Base-by-base conservation (phyloP, 1,139 yeast genomes). In the Geotrichum aggregatum region DNA sequence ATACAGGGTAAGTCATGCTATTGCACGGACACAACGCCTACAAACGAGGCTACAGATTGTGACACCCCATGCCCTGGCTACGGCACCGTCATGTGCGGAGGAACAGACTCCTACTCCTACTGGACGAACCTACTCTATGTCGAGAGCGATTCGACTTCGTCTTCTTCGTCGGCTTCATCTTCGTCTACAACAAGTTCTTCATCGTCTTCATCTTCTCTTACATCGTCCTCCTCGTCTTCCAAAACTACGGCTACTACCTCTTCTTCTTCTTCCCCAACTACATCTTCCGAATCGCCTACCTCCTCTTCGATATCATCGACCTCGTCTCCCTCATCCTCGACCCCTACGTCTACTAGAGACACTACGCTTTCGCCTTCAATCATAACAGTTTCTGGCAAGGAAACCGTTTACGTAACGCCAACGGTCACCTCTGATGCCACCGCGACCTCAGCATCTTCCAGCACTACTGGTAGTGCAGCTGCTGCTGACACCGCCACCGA, bases 1-100 rank as follows among this genome's bases (percentile, higher is more conserved):
- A 61, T 84, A 44, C 63, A 75, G 40, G 91, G 88, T 39, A 65
- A 71, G 50, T 67, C 71, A 19, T 87, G 96, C 69, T 79, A 73
- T 63, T 87, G 96, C 68, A 86, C 91, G 56, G 63, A 70, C 56
- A 58, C 70, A 0, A 63, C 74, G 18, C 95, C 95, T 1, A 58
- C 69, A 18, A 63, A 65, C 14, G 49, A 49, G 45, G 61, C 59
- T 11, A 59, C 58, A 30, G 49, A 62, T n/a, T 84, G 92, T 69
- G 61, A 67, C 56, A 62, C 62, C 1, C 52, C 60, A 1, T 84
- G 92, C 41, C 57, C 43, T 14, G 57, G 54, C 13, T 54, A 14
- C 16, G 48, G 47, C 28, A 35, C 22, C 3, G 55, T 34, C 22
- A 47, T 41, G 14, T 56, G 58, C 13, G 58, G 59, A 14, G 54